phyloP scores from a whole-genome alignment of 768 basidiomycete genomes.

The Tephrocybe sp. region DNA sequence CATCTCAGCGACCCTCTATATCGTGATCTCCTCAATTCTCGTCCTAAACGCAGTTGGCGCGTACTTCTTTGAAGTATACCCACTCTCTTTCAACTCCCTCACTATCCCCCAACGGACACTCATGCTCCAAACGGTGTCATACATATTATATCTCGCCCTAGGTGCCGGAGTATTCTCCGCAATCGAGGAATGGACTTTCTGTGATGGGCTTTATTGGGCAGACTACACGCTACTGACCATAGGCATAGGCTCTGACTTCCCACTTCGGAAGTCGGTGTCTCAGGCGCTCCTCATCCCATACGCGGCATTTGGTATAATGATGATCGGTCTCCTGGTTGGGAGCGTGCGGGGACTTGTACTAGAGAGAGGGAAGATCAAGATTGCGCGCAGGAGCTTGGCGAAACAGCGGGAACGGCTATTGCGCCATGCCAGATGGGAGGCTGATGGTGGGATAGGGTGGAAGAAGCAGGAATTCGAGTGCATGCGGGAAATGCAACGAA shows the following conservation, averaged over 20 bases:
- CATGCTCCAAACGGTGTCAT: conserved; percentile 43
- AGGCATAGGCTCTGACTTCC: conserved; percentile 40
- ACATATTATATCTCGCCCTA: conserved; percentile 37
- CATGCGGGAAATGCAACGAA: conserved; percentile 33
- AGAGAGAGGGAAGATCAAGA: conserved; percentile 35
- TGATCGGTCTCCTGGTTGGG: conserved; percentile 38
- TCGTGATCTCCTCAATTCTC: conserved; percentile 20
- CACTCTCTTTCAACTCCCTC: conserved; percentile 33
- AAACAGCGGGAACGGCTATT: conserved; percentile 24
- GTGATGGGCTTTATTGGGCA: conserved; percentile 42
- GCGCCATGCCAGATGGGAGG: not conserved
- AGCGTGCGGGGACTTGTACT: conserved; percentile 38
- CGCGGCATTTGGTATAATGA: conserved; percentile 34
- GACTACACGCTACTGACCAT: conserved; percentile 43
- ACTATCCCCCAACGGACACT: conserved; percentile 40
- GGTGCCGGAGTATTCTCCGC: conserved; percentile 37
- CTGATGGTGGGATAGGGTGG: conserved; percentile 24
- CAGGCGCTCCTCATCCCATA: conserved; percentile 37
- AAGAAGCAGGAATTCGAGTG: conserved; percentile 35
- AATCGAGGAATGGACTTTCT: conserved; percentile 36
- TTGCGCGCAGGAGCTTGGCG: conserved; percentile 30
- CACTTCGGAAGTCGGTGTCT: conserved; percentile 23
- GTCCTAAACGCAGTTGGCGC: conserved; percentile 28
- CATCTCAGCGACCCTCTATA: conserved; percentile 30
- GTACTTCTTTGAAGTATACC: conserved; percentile 33